Base-by-base conservation (phyloP, 2,329 filamentous ascomycete species). In the Fusarium sp. region DNA sequence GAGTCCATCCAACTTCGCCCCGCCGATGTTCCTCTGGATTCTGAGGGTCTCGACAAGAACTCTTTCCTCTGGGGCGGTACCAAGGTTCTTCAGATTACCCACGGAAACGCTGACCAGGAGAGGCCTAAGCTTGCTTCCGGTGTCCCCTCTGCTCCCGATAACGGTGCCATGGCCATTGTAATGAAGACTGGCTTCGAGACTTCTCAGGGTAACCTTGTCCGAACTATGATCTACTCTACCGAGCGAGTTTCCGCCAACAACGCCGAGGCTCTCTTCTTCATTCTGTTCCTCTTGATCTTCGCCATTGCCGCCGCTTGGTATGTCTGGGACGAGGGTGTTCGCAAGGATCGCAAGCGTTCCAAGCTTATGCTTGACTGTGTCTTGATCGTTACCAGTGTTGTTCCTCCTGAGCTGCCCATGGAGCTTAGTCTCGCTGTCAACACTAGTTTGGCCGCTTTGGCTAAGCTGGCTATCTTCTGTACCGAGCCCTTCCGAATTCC, bases 221-320 rank as follows among this genome's bases (percentile, higher is more conserved):
- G 96, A 68, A 99, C 96, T 73, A 99, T 99, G 96, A 99, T 99
- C 77, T 99, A 97, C 84, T 98, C 97, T 2, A 99, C 96, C 3
- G 96, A 99, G 81, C 93, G 95, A 72, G 95, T 99, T 25, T 98
- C 95, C n/a, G 96, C 96, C 74, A 98, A 98, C 83, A 98, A 99
- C 77, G 90, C 91, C 46, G 96, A 99, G 82, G 96, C 96, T 3
- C 84, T 99, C n/a, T 87, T 97, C 66, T 99, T 99, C 84, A 99
- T 99, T 72, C 87, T 99, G 63, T 99, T 99, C 86, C 87, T 99
- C 28, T 88, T 97, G 57, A 88, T 98, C 75, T 99, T 99, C 82
- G 97, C 97, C 75, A 89, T 99, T 78, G 97, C 96, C 59, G 96
- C 96, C 55, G 97, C 96, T 14, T 98, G 96, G 94, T 99, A 99